Evolutionary conservation across 2,329 filamentous ascomycete genomes (phyloP), one percentile per base, ranked within the genome.

Genomic region (Exophiala lecanii-corni): DNA sequence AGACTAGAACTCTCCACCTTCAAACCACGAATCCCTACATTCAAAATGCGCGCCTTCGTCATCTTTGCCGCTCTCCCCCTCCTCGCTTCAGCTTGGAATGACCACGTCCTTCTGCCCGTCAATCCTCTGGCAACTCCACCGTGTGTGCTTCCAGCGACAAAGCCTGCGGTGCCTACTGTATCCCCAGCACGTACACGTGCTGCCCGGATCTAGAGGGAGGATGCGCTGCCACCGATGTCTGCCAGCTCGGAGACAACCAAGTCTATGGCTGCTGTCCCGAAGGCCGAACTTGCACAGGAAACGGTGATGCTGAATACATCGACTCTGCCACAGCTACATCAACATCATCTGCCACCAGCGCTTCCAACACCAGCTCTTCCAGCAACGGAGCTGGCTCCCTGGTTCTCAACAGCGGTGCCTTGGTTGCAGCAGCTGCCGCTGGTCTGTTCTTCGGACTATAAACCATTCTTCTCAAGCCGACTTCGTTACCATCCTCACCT

Each of bases 121-220:
- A 44, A 10, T 46, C 43, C 10, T n/a, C 20, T 9, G 36, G 36
- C 15, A 49, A 51, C 36, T 20, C 36, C 6, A 49, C 45, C 1
- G 31, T 40, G 10, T 55, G 52, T 35, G 44, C 38, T 12, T 33
- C 41, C 3, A 38, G 36, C 35, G 43, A 49, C 40, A 47, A 50
- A 36, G 47, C 39, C 18, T 55, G 52, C 39, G 52, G 52, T 31
- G 47, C 26, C 12, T 50, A 43, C 45, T 55, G 52, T 42, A 55
- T 55, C 19, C 52, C 50, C 9, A 31, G 23, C 30, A 25, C 30
- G 39, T 53, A 55, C 23, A 55, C 52, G 4, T 55, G 52, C 47
- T 55, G 52, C 33, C 52, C 52, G 4, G 50, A 52, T 26, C 39
- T 45, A 4, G 46, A 46, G 17, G 52, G 52, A 17, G 52, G 52